phyloP scores from a whole-genome alignment of 192 early-diverging fungal species.

The Podila epicladia region DNA sequence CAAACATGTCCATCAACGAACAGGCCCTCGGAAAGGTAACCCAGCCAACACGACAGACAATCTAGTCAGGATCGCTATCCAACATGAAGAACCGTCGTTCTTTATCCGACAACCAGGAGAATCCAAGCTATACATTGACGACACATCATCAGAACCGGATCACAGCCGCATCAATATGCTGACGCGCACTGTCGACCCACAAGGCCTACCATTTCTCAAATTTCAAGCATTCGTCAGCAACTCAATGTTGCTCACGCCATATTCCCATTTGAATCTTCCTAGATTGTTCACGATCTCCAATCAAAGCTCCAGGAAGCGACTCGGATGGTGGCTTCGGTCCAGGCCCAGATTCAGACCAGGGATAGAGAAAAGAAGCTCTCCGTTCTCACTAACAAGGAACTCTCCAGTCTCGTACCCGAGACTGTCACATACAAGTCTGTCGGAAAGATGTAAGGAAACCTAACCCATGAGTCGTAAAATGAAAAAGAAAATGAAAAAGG shows the following conservation, averaged over 20 bases:
- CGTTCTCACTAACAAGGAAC: constrained; percentile 76
- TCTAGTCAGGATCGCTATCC: neutral
- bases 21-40: constrained; percentile 48
- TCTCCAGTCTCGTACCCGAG: constrained; percentile 57
- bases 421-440: constrained; percentile 77
- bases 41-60: neutral
- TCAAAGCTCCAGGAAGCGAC: constrained; percentile 66
- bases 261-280: neutral
- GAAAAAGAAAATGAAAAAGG: too few relatives aligned
- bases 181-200: too few relatives aligned
- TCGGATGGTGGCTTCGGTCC: constrained; percentile 68
- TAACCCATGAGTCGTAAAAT: too few relatives aligned
- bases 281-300: constrained; percentile 75
- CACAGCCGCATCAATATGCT: too few relatives aligned
- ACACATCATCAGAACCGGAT: too few relatives aligned
- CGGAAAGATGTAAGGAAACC: constrained; percentile 72
- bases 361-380: constrained; percentile 74
- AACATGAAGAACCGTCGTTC: neutral
- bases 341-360: constrained; percentile 68
- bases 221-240: neutral
- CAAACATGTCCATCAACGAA: constrained; percentile 48
- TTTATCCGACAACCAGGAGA: neutral
- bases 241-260: neutral
- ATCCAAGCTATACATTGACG: too few relatives aligned
- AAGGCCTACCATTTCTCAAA: too few relatives aligned